Evolutionary conservation across 2,329 filamentous ascomycete species (phyloP), one percentile per base, ranked within the genome.

Genomic region (Penicillium sp.): DNA sequence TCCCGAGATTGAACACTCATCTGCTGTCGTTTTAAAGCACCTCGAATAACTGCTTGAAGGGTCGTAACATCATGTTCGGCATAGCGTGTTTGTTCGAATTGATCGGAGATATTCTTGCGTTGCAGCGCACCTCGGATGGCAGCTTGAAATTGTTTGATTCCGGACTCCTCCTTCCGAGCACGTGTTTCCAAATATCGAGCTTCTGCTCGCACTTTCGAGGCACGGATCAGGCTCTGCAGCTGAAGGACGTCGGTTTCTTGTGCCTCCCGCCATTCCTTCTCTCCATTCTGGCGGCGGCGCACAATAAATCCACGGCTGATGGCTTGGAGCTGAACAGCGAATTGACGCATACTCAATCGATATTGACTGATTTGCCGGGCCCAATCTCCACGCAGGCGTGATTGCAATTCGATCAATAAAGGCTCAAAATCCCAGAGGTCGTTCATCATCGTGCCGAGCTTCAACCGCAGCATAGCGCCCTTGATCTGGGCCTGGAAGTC

Each of bases 401-500:
- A 87, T 75, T 99, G 96, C 10, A 99, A 81, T 55, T 96, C 89
- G 46, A 94, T 80, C 30, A 99, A 78, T 75, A 85, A 82, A 28
- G 89, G 84, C 76, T 99, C 95, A 13, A 86, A 84, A 63, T 95
- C 90, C 95, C 95, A 99, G 3, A 99, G 84, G 46, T 86, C 79
- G 70, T 97, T 90, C 95, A 99, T 98, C 57, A 87, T 84, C 53
- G 89, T 82, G 4, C 92, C 93, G 1, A 98, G 85, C 58, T 84
- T 84, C 72, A 97, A 83, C 57, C 95, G 87, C 52, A 91, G 75
- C 64, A 96, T 74, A 0, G 93, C 93, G 38, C 94, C 95, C 59
- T 92, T 86, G 8, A 93, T 85, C 74, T 97, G 93, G 40, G 91
- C 87, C 74, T 99, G 96, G 30, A 99, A 82, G 61, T 98, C 94